Evolutionary conservation across 2,329 filamentous ascomycete genomes (phyloP).

Genomic region (Aotearoamyces nothofagi): DNA sequence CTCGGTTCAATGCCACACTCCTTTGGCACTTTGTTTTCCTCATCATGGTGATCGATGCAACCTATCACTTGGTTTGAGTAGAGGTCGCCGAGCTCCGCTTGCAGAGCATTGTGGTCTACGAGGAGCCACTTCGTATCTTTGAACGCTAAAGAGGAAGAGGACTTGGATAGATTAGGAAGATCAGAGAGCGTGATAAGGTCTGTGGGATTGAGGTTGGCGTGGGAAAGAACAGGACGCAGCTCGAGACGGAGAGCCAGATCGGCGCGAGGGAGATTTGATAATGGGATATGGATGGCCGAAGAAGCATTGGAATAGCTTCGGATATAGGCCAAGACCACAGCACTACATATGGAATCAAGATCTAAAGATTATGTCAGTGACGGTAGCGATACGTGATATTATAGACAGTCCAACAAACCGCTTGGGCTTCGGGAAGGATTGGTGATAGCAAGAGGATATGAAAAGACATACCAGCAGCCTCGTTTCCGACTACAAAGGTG

Average conservation of each 20-base stretch:
- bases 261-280: conserved; percentile 53
- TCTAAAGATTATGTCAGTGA: conserved; percentile 30
- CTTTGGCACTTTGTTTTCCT: conserved; percentile 40
- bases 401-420: background rate
- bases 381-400: too few relatives aligned
- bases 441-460: background rate
- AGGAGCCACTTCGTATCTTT: conserved; percentile 53
- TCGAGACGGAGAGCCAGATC: conserved; percentile 63
- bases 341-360: conserved; percentile 65
- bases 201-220: conserved; percentile 38
- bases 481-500: conserved; percentile 51
- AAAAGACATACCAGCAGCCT: conserved; percentile 39
- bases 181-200: conserved; percentile 54
- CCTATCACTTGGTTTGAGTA: conserved; percentile 41
- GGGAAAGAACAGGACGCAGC: conserved; percentile 46
- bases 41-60: conserved; percentile 67
- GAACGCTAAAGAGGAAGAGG: conserved; percentile 25
- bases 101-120: conserved; percentile 66
- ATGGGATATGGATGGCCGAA: conserved; percentile 47
- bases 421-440: background rate
- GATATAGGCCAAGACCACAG: conserved; percentile 61
- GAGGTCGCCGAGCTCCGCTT: conserved; percentile 38
- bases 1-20: conserved; percentile 34
- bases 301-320: conserved; percentile 36
- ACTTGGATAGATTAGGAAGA: conserved; percentile 35